Conservation (phyloP, 495 filamentous ascomycete genomes). For the Trichocladium antarcticum region DNA sequence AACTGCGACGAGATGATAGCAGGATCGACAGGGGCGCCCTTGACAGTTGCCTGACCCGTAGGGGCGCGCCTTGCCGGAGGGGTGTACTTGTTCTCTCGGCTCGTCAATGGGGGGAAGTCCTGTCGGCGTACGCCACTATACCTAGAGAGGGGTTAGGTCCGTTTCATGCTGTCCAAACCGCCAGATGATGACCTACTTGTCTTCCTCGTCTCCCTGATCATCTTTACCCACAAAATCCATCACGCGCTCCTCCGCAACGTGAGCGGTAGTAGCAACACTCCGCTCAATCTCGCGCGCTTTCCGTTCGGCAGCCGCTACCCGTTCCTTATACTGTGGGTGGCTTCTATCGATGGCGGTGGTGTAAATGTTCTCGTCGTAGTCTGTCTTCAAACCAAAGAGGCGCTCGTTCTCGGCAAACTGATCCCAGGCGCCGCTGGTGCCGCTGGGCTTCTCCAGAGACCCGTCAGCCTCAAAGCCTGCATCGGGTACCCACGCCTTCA, state of each 20-base stretch:
- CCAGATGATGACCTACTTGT: slow-evolving; percentile 51
- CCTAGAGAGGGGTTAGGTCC: slow-evolving; percentile 35
- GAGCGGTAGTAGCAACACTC: slow-evolving; percentile 54
- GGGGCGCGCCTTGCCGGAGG: slow-evolving; percentile 77
- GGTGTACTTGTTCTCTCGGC: slow-evolving; percentile 66
- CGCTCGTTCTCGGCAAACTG: slow-evolving; percentile 87
- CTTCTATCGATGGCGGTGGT: slow-evolving; percentile 79
- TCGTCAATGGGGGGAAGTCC: slow-evolving; percentile 54
- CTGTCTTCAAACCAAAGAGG: slow-evolving; percentile 73
- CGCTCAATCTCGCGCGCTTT: slow-evolving; percentile 86
- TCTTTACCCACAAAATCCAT: slow-evolving; percentile 42
- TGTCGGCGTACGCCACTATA: slow-evolving; percentile 85
- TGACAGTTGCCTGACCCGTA: slow-evolving; percentile 57
- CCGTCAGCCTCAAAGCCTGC: slow-evolving; percentile 50
- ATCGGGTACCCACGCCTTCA: slow-evolving; percentile 79
- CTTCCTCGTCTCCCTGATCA: slow-evolving; percentile 68
- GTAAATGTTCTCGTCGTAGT: slow-evolving; percentile 89
- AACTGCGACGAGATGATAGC: slow-evolving; percentile 72
- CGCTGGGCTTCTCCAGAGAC: slow-evolving; percentile 50
- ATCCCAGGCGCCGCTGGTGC: slow-evolving; percentile 56
- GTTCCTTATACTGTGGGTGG: slow-evolving; percentile 67
- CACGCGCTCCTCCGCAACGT: slow-evolving; percentile 84
- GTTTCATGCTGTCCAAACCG: no score
- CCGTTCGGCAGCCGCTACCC: slow-evolving; percentile 62
- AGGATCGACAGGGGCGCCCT: slow-evolving; percentile 64